phyloP scores from a whole-genome alignment of 2,329 filamentous ascomycete genomes.

The Hypomyces perniciosus region DNA sequence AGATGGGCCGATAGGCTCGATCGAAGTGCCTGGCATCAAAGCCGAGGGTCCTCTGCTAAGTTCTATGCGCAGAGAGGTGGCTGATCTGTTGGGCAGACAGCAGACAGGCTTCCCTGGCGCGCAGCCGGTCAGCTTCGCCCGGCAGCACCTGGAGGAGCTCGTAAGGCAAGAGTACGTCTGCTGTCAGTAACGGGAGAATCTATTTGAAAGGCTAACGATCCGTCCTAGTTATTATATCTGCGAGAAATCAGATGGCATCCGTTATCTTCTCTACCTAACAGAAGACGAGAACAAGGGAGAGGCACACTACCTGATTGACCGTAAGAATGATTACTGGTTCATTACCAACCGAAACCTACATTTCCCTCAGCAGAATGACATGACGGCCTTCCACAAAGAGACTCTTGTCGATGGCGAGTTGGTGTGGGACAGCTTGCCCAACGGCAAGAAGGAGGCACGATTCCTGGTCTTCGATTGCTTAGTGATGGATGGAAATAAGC shows the following conservation, averaged over 20 bases:
- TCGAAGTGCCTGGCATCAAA: constrained; percentile 59
- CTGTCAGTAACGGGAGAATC: not conserved
- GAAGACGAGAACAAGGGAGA: constrained; percentile 55
- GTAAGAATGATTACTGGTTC: constrained; percentile 95
- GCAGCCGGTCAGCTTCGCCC: constrained; percentile 88
- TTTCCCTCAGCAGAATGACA: constrained; percentile 66
- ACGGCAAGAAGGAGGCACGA: constrained; percentile 63
- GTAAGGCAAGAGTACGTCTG: constrained; percentile 62
- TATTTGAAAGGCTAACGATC: constrained; percentile 10
- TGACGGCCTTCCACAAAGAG: constrained; percentile 63
- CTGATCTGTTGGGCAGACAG: constrained; percentile 64
- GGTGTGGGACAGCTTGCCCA: constrained; percentile 70
- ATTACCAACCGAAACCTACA: constrained; percentile 65
- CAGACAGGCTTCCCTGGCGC: constrained; percentile 75
- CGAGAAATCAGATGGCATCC: constrained; percentile 95
- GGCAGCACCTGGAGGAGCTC: constrained; percentile 76
- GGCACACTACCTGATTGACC: constrained; percentile 88
- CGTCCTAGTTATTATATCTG: constrained; percentile 78
- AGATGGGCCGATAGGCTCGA: constrained; percentile 39
- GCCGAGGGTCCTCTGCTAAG: constrained; percentile 54
- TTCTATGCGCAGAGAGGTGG: constrained; percentile 66
- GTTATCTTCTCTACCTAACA: constrained; percentile 90
- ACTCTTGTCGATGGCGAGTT: constrained; percentile 92
- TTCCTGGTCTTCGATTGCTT: constrained; percentile 95
- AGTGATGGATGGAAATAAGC: constrained; percentile 66